Conservation (phyloP, 2,329 filamentous ascomycete genomes). For the Phialophora tarda region DNA sequence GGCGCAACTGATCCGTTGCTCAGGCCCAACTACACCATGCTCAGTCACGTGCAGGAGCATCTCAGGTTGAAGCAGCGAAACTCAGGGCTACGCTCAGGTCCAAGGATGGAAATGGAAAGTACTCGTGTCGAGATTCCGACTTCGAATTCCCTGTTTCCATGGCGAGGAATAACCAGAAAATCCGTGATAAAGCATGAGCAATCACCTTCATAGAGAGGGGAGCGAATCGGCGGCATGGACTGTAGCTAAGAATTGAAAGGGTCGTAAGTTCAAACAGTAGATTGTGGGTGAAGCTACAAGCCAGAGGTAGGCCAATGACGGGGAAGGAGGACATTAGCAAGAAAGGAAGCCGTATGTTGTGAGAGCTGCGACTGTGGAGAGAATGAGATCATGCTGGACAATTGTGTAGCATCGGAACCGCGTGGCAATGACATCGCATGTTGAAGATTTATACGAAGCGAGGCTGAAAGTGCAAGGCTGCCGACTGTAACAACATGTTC, state of each 20-base stretch:
- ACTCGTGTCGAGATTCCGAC: no score
- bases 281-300: background rate
- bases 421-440: background rate
- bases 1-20: background rate
- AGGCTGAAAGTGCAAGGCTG: constrained; percentile 1
- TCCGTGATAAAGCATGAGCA: background rate
- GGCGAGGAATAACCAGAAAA: background rate
- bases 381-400: background rate
- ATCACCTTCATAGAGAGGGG: background rate
- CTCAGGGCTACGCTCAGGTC: no score
- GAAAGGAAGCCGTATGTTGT: background rate
- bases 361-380: background rate
- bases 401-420: background rate
- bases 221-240: background rate
- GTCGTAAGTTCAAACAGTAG: background rate
- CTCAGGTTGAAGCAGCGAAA: no score
- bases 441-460: background rate
- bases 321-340: background rate
- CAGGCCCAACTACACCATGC: background rate
- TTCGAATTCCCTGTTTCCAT: background rate
- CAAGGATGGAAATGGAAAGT: no score
- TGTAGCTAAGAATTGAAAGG: background rate
- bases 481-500: background rate
- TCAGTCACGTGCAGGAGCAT: no score
- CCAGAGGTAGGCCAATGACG: background rate